These are phyloP conservation scores for Lactarius psammicola DNA, from an alignment of 768 basidiomycete species.

Conservation along the genomic window DNA sequence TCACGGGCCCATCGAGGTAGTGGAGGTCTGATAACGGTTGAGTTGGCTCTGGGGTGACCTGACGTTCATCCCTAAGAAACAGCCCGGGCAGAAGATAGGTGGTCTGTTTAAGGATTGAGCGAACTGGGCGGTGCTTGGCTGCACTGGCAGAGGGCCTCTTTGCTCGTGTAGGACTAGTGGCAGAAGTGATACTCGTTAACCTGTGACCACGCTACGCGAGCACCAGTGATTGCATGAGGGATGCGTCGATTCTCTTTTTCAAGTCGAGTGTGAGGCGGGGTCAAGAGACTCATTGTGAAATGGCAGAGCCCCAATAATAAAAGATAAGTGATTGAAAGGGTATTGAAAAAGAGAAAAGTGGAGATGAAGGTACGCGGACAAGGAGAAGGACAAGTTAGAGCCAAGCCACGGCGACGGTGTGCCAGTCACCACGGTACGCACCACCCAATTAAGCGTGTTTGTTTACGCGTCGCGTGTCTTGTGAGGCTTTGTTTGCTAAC, in stretches of 20 bases:
- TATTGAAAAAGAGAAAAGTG: background rate
- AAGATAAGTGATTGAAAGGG: background rate
- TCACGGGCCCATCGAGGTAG: constrained; percentile 67
- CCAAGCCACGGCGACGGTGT: background rate
- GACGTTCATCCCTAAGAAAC: constrained; percentile 48
- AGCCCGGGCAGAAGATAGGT: constrained; percentile 39
- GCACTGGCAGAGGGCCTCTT: constrained; percentile 32
- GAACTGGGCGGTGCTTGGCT: constrained; percentile 47
- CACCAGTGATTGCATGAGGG: constrained; percentile 31
- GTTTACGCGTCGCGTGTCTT: constrained; percentile 44
- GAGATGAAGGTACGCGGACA: constrained; percentile 31
- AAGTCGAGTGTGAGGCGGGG: constrained; percentile 58
- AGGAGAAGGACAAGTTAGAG: constrained; percentile 8
- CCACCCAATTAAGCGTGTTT: constrained; percentile 40
- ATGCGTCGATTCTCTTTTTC: constrained; percentile 50
- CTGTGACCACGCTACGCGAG: constrained; percentile 53
- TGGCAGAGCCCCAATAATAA: background rate
- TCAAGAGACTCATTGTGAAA: constrained; percentile 49
- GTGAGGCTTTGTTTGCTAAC: constrained; percentile 33
- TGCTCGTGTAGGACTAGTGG: constrained; percentile 35
- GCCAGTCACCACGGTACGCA: constrained; percentile 5
- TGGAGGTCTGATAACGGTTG: constrained; percentile 60
- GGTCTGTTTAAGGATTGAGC: constrained; percentile 69
- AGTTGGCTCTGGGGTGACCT: constrained; percentile 73
- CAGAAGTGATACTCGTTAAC: constrained; percentile 48